Conservation (phyloP, 2,329 filamentous ascomycete species). For the Fusarium heterosporum region DNA sequence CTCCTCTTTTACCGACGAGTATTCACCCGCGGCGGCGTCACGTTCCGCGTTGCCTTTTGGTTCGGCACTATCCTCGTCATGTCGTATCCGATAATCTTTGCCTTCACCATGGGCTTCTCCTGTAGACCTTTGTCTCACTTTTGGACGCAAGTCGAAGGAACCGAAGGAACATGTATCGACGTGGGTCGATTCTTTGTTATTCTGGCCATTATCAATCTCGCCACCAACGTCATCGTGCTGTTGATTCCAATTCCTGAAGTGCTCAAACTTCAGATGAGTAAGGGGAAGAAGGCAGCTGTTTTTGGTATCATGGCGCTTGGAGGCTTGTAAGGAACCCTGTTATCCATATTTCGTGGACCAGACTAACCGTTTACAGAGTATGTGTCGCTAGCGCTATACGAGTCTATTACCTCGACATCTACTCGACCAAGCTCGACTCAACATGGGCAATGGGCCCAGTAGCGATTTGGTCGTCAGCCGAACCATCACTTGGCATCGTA, state of each 20-base stretch:
- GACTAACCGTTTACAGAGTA: background rate
- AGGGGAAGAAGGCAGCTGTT: slow-evolving; percentile 18
- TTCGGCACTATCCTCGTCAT: background rate
- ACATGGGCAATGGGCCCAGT: slow-evolving; percentile 24
- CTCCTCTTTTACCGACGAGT: slow-evolving; percentile 27
- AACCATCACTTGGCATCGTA: slow-evolving; percentile 21
- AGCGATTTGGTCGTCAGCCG: slow-evolving; percentile 23
- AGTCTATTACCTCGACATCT: slow-evolving; percentile 7
- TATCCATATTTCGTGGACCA: rapidly evolving
- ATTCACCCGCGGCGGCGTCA: background rate
- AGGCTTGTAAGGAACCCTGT: slow-evolving; percentile 1
- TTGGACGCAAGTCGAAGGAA: slow-evolving; percentile 20
- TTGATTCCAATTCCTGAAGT: slow-evolving; percentile 22
- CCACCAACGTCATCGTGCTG: slow-evolving; percentile 8
- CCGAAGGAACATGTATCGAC: slow-evolving; percentile 11
- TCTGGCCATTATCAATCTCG: slow-evolving; percentile 6
- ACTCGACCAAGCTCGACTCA: background rate
- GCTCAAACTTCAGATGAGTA: slow-evolving; percentile 15
- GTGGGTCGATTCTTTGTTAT: slow-evolving; percentile 14
- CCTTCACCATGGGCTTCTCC: slow-evolving; percentile 12
- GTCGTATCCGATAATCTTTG: slow-evolving; percentile 14
- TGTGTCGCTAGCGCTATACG: slow-evolving; percentile 21
- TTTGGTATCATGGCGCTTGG: slow-evolving; percentile 18
- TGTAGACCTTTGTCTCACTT: slow-evolving; percentile 7
- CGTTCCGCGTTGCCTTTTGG: slow-evolving; percentile 17